Evolutionary conservation across 2,329 filamentous ascomycete genomes (phyloP), one percentile per base, ranked within the genome.

Genomic region (Fusarium coffeatum): DNA sequence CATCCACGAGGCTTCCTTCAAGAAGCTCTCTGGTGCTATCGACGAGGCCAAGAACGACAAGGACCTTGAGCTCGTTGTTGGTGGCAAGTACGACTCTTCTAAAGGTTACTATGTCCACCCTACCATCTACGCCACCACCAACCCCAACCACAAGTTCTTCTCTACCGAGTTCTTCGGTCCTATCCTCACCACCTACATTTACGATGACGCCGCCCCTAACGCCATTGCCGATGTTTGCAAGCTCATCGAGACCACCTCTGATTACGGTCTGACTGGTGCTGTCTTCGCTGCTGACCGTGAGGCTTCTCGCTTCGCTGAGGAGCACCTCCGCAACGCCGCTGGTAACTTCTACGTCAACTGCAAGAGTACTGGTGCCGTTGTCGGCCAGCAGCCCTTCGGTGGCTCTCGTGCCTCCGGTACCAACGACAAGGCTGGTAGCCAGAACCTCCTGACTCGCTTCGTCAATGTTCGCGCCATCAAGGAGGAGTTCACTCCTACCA

Each of bases 261-360:
- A 92, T 74, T 97, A 97, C 78, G 92, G 88, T 5, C 84, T 95
- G 56, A 95, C 92, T 0, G 92, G 92, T 13, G 87, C 91, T 62
- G 84, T 95, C 57, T 95, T 95, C 78, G 91, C 92, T 12, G 81
- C 85, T 59, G 91, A 94, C 79, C 84, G 92, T 42, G 80, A 85
- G 48, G 90, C 86, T 16, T 82, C 94, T 63, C 86, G 89, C 25
- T 85, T 85, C 59, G 92, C 92, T 1, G 92, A 94, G 79, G 88
- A 93, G 72, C 86, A 85, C 65, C 84, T 95, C 55, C 85, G 91
- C 69, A 89, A 94, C 77, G 83, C 90, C 0, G 92, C 92, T 1
- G 92, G 92, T 43, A 95, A 95, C 83, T 94, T 94, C 79, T 95
- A 95, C 82, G 86, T 95, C 81, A 95, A 94, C 83, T 92, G 90